These are phyloP conservation scores for Kalmanozyma brasiliensis DNA, from an alignment of 1,284 basidiomycete genomes.

Conservation along the genomic window DNA sequence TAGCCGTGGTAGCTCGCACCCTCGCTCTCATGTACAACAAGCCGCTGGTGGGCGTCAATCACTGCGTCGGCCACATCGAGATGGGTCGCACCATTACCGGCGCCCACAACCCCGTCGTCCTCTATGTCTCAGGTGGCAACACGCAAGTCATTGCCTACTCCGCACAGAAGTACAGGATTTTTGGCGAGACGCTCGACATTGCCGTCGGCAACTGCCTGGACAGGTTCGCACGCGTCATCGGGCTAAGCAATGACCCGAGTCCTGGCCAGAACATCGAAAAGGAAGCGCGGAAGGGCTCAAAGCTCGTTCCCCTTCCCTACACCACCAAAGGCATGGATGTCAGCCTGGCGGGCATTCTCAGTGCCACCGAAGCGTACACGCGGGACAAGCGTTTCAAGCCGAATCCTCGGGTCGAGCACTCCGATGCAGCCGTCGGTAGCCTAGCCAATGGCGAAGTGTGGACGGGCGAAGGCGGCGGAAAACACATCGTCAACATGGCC, in stretches of 20 bases:
- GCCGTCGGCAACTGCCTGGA: conserved; percentile 99
- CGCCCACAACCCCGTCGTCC: conserved; percentile 92
- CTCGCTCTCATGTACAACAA: conserved; percentile 87
- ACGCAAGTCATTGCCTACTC: conserved; percentile 99
- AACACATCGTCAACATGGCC: conserved; percentile 50
- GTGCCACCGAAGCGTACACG: conserved; percentile 86
- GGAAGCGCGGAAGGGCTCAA: conserved; percentile 83
- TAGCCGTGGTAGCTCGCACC: conserved; percentile 93
- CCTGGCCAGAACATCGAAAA: conserved; percentile 99
- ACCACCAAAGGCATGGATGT: conserved; percentile 99
- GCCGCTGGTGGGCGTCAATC: conserved; percentile 95
- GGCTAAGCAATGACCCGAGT: conserved; percentile 92
- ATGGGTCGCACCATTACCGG: conserved; percentile 97
- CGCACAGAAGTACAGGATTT: conserved; percentile 91
- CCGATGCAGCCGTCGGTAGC: conserved; percentile 44
- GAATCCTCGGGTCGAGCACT: conserved; percentile 13
- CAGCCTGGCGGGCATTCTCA: conserved; percentile 90
- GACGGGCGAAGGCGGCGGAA: conserved; percentile 57
- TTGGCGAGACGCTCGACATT: conserved; percentile 98
- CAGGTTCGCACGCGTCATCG: conserved; percentile 95
- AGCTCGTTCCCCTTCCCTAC: conserved; percentile 86
- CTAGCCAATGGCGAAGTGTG: conserved; percentile 60
- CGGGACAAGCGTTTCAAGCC: conserved; percentile 57
- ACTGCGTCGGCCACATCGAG: conserved; percentile 97
- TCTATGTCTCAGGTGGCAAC: conserved; percentile 98